Evolutionary conservation across 805 yeast species (phyloP).

Genomic region (Metschnikowia arizonensis): DNA sequence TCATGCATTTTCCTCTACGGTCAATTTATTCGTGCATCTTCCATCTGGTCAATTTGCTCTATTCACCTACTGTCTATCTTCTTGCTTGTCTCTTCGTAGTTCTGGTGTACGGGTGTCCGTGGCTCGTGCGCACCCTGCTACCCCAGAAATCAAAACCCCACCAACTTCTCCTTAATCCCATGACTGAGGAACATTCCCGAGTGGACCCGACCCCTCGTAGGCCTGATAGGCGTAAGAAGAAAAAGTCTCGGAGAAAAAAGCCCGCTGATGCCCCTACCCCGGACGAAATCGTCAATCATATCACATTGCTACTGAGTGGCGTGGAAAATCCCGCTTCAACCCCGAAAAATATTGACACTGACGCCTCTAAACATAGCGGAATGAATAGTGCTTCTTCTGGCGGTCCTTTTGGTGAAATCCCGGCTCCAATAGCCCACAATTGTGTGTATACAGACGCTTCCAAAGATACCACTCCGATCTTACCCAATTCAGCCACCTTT

Average conservation of each 20-base stretch:
- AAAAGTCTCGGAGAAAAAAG: constrained; percentile 1
- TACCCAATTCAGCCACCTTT: neutral
- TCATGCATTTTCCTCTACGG: no score
- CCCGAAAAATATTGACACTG: neutral
- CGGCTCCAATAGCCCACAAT: neutral
- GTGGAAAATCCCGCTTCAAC: neutral
- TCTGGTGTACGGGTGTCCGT: constrained; percentile 4
- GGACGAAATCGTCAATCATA: neutral
- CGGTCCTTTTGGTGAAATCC: neutral
- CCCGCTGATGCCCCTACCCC: neutral
- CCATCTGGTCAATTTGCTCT: no score
- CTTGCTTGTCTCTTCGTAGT: no score
- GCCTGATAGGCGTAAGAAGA: constrained; percentile 5
- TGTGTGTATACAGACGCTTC: neutral
- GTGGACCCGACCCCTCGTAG: neutral
- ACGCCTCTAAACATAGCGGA: neutral
- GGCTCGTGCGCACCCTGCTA: constrained; percentile 3
- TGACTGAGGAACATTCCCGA: neutral
- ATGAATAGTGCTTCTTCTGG: neutral
- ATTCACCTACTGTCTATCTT: no score
- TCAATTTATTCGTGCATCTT: no score
- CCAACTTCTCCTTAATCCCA: neutral
- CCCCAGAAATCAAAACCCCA: constrained; percentile 2
- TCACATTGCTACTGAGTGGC: neutral
- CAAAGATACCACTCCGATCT: neutral